Percentiles rank a stretch among this genome's conserved stretches.
Conservation (phyloP, 768 basidiomycete genomes). For the Leccinum incarnatum region DNA sequence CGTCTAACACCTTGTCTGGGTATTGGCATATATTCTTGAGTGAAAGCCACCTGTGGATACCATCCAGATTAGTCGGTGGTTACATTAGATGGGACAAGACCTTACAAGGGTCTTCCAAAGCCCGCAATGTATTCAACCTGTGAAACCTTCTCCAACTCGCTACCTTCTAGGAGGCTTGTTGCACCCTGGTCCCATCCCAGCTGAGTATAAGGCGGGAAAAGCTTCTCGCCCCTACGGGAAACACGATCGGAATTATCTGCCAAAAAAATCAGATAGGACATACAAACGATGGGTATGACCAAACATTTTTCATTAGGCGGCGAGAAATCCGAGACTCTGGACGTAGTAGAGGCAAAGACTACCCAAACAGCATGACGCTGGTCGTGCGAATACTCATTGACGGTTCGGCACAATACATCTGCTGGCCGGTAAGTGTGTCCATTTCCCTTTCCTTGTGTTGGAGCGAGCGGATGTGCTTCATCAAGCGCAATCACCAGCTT, state of each 20-base stretch:
- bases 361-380: neutral
- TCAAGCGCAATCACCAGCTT: neutral
- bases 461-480: neutral
- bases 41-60: slow-evolving; percentile 5
- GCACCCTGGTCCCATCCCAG: neutral
- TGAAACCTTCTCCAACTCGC: neutral
- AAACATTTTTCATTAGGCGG: neutral
- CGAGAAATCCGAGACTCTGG: neutral
- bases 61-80: neutral
- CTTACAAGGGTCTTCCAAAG: neutral
- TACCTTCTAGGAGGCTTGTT: neutral
- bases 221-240: neutral
- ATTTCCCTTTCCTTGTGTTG: neutral
- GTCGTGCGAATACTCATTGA: neutral
- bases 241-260: neutral
- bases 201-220: neutral
- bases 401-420: neutral
- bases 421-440: neutral
- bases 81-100: no score
- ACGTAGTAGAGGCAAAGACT: neutral
- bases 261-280: neutral
- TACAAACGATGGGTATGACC: neutral
- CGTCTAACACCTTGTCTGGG: neutral
- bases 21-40: neutral
- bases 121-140: neutral